A percentile compares a stretch with the other conserved stretches of the same genome.
Conservation (phyloP, 2,329 filamentous ascomycete genomes). For the Claviceps monticola region DNA sequence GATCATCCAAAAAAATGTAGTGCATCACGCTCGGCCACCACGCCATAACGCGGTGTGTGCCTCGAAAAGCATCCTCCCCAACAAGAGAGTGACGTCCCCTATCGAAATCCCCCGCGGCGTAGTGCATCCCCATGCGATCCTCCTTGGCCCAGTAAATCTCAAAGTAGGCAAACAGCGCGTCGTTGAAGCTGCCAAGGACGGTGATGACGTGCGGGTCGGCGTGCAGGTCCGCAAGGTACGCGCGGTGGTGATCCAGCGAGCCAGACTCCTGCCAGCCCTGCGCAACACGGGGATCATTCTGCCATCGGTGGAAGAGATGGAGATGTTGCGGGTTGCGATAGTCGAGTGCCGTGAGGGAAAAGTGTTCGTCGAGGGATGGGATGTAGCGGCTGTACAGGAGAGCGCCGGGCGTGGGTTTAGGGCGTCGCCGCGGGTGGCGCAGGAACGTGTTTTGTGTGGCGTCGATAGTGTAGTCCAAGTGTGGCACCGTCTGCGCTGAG, state of each 20-base stretch:
- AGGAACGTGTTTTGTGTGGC: conserved; percentile 19
- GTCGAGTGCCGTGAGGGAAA: conserved; percentile 57
- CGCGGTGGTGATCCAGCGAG: conserved; percentile 51
- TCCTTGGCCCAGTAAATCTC: conserved; percentile 66
- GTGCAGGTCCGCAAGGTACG: conserved; percentile 29
- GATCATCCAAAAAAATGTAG: conserved; percentile 48
- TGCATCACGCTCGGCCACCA: conserved; percentile 51
- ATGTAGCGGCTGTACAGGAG: conserved; percentile 65
- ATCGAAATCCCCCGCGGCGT: conserved; percentile 40
- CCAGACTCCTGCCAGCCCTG: conserved; percentile 67
- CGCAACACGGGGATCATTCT: conserved; percentile 66
- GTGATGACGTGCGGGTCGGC: conserved; percentile 55
- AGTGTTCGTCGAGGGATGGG: conserved; percentile 57
- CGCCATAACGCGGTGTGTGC: conserved; percentile 44
- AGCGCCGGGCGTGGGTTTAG: conserved; percentile 53
- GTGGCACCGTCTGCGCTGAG: conserved; percentile 18
- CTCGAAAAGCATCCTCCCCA: conserved; percentile 44
- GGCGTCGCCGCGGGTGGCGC: conserved; percentile 52
- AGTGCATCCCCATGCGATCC: conserved; percentile 42
- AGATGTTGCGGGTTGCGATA: conserved; percentile 47
- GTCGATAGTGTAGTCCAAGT: conserved; percentile 22
- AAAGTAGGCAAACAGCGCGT: conserved; percentile 58
- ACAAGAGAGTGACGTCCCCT: conserved; percentile 45
- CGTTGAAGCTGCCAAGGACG: conserved; percentile 54
- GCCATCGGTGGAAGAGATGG: conserved; percentile 58